phyloP scores from a whole-genome alignment of 768 basidiomycete species.

The Ramaria sp. region DNA sequence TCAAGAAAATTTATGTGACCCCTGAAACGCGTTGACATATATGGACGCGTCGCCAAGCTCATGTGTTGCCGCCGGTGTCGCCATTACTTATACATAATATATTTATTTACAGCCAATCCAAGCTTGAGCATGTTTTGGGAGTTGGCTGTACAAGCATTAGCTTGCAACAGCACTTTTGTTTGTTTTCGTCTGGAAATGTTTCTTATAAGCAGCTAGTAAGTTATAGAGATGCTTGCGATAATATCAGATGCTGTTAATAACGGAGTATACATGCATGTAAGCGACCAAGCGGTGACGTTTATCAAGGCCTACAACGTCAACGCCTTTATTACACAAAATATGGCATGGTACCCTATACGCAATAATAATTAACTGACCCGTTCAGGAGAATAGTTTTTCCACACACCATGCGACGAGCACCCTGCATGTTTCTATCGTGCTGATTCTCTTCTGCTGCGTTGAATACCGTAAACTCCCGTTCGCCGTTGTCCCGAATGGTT shows the following conservation, averaged over 20 bases:
- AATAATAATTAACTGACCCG: background rate
- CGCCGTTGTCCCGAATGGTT: slow-evolving; percentile 62
- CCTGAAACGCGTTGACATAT: background rate
- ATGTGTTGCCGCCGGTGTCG: no score
- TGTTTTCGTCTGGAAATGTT: no score
- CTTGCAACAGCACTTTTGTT: no score
- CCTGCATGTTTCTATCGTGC: slow-evolving; percentile 67
- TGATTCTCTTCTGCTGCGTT: slow-evolving; percentile 86
- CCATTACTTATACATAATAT: no score
- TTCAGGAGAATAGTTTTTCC: background rate
- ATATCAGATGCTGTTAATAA: background rate
- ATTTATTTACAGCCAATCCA: no score
- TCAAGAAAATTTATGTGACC: background rate
- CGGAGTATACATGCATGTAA: background rate
- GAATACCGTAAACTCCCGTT: slow-evolving; percentile 69
- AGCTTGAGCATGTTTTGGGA: no score
- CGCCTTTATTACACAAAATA: slow-evolving; percentile 34
- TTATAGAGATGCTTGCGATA: no score
- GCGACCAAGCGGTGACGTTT: background rate
- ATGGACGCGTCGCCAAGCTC: slow-evolving; percentile 4
- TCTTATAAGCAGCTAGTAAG: no score
- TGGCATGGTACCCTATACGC: slow-evolving; percentile 37
- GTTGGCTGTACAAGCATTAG: no score
- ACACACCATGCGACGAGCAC: slow-evolving; percentile 58
- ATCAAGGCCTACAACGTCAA: background rate